Conservation (phyloP, 805 yeast species). For the Candida ortonii region DNA sequence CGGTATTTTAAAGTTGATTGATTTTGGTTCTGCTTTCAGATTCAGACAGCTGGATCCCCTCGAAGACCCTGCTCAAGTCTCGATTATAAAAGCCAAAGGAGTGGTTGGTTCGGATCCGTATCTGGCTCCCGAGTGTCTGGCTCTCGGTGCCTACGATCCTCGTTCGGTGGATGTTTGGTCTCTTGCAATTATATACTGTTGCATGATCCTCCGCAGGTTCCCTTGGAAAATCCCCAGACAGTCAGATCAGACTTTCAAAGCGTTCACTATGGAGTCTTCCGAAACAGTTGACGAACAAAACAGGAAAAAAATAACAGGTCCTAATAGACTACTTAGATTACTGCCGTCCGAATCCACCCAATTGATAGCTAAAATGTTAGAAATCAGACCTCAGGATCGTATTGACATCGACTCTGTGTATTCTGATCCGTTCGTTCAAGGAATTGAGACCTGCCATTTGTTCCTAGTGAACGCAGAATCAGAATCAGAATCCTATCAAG, state of each 20-base stretch:
- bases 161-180: constrained; percentile 92
- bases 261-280: constrained; percentile 44
- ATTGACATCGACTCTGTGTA: constrained; percentile 55
- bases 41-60: constrained; percentile 46
- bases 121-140: constrained; percentile 86
- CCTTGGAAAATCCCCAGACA: constrained; percentile 95
- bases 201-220: constrained; percentile 81
- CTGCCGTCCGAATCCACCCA: constrained; percentile 66
- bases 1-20: constrained; percentile 84
- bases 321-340: constrained; percentile 65
- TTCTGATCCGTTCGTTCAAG: constrained; percentile 54
- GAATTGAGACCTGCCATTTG: constrained; percentile 58
- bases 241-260: constrained; percentile 69
- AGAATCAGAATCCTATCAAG: constrained; percentile 18
- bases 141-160: constrained; percentile 64
- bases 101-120: constrained; percentile 96
- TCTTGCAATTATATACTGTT: constrained; percentile 84
- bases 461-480: constrained; percentile 24
- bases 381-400: constrained; percentile 55
- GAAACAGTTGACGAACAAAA: constrained; percentile 28
- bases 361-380: constrained; percentile 64
- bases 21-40: constrained; percentile 89
- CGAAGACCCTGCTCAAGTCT: constrained; percentile 25
- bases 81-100: constrained; percentile 67
- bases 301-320: constrained; percentile 45